Conservation (phyloP, 441 rosid genomes). For the Manihot esculenta region DNA sequence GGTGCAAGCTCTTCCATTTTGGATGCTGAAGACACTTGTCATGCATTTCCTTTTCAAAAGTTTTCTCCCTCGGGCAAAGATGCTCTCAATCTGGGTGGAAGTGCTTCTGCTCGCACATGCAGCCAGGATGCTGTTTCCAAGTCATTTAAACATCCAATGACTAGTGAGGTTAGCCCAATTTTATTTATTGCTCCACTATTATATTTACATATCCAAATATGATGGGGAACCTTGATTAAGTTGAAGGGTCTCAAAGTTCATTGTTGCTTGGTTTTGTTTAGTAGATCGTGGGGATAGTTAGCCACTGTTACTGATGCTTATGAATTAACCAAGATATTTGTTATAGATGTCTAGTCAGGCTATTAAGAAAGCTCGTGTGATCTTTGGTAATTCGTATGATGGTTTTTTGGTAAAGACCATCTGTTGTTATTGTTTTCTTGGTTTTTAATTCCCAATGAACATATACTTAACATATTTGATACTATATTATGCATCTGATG, state of each 20-base stretch:
- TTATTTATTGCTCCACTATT: background rate
- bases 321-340: background rate
- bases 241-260: background rate
- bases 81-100: constrained; percentile 27
- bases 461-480: background rate
- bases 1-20: constrained; percentile 59
- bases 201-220: background rate
- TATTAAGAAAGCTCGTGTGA: background rate
- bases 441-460: background rate
- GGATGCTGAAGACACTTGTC: constrained; percentile 94
- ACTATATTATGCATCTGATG: background rate
- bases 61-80: constrained; percentile 35
- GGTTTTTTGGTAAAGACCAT: background rate
- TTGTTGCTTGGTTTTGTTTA: background rate
- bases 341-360: background rate
- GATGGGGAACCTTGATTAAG: background rate
- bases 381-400: background rate
- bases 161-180: constrained; percentile 37
- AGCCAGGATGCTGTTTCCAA: constrained; percentile 31
- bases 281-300: background rate
- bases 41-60: constrained; percentile 66
- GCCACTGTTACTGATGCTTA: background rate
- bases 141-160: constrained; percentile 31
- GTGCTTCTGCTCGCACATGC: constrained; percentile 27
- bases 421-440: background rate